Conservation (phyloP, 768 basidiomycete genomes). For the Mycena kentingensis region DNA sequence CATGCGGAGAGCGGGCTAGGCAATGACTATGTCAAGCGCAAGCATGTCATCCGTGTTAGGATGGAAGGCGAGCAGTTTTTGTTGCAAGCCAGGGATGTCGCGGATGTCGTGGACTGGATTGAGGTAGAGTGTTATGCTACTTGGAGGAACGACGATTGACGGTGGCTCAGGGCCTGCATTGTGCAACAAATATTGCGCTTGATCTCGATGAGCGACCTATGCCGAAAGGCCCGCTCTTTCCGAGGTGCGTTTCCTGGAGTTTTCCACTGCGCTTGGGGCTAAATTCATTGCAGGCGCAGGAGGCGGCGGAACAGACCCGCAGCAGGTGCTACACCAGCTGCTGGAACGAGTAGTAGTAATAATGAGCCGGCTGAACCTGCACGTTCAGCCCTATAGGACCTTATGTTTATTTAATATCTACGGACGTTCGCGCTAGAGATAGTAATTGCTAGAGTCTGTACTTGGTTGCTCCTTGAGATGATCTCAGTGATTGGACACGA, state of each 20-base stretch:
- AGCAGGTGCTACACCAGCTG: conserved; percentile 12
- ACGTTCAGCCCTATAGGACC: no score
- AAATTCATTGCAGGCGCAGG: conserved; percentile 5
- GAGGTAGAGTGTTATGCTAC: conserved; percentile 58
- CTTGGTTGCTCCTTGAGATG: neutral
- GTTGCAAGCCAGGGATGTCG: conserved; percentile 81
- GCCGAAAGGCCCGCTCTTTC: conserved; percentile 88
- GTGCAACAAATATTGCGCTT: conserved; percentile 86
- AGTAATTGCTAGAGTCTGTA: no score
- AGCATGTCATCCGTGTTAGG: conserved; percentile 89
- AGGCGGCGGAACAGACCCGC: conserved; percentile 34
- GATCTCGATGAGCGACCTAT: conserved; percentile 91
- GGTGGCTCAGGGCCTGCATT: conserved; percentile 71
- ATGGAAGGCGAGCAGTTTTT: conserved; percentile 97
- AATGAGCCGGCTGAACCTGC: no score
- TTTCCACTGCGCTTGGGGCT: conserved; percentile 7
- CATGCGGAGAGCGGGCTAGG: conserved; percentile 92
- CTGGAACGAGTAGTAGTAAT: no score
- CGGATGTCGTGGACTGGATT: conserved; percentile 91
- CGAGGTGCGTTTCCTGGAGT: conserved; percentile 53
- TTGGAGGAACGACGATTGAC: conserved; percentile 7
- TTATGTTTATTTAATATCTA: no score
- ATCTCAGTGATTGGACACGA: no score
- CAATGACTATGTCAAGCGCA: conserved; percentile 91
- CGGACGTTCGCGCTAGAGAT: no score